These are phyloP conservation scores for Gelatoporia subvermispora DNA, from an alignment of 768 basidiomycete species.

Conservation along the genomic window DNA sequence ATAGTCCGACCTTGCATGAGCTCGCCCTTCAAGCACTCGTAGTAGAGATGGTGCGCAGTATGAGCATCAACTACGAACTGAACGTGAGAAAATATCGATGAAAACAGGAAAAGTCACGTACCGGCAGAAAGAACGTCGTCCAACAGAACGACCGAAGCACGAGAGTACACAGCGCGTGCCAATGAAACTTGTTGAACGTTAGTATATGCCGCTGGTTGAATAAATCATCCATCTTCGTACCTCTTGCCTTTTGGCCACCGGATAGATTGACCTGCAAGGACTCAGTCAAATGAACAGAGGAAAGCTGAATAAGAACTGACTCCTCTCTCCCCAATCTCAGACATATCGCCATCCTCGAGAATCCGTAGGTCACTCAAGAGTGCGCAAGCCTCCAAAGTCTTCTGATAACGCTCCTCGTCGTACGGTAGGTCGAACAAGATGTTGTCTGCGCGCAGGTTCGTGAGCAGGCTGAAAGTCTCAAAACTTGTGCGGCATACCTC, in stretches of 20 bases:
- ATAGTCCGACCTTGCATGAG: constrained; percentile 76
- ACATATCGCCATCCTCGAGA: constrained; percentile 82
- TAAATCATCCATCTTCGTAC: constrained; percentile 28
- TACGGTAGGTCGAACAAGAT: constrained; percentile 79
- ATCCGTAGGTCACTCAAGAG: constrained; percentile 73
- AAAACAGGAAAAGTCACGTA: constrained; percentile 12
- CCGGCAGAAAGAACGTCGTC: constrained; percentile 72
- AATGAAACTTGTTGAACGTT: constrained; percentile 46
- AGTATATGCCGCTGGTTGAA: not conserved
- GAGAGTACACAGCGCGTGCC: constrained; percentile 86
- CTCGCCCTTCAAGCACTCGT: constrained; percentile 75
- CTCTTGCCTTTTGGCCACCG: constrained; percentile 51
- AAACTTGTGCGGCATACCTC: constrained; percentile 27
- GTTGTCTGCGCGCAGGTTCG: constrained; percentile 39
- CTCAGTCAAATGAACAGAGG: not conserved
- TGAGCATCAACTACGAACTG: constrained; percentile 71
- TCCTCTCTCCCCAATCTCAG: constrained; percentile 85
- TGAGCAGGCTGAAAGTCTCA: constrained; percentile 9
- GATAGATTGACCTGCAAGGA: constrained; percentile 37
- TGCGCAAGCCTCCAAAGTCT: constrained; percentile 68
- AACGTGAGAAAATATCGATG: not conserved
- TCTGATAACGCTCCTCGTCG: constrained; percentile 66
- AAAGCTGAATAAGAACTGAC: constrained; percentile 33
- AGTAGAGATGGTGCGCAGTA: constrained; percentile 78
- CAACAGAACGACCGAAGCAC: constrained; percentile 74